Conservation (phyloP, 2,329 filamentous ascomycete species). For the Alternaria hordeiaustralica region DNA sequence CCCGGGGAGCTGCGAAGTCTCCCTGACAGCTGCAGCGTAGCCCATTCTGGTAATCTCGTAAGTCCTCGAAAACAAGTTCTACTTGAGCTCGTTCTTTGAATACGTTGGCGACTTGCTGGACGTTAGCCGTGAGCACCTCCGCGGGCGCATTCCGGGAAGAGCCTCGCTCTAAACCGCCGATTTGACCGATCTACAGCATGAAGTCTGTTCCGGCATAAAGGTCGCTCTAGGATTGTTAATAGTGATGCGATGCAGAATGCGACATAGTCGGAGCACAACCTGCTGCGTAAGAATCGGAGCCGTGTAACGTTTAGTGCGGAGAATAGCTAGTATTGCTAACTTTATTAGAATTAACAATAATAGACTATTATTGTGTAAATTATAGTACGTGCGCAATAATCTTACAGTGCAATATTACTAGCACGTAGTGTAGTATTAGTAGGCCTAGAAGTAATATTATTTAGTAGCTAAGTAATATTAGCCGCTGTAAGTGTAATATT, state of each 20-base stretch:
- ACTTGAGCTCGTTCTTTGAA: not conserved
- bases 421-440: too few species aligned
- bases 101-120: not conserved
- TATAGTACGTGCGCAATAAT: too few species aligned
- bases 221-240: not conserved
- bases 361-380: too few species aligned
- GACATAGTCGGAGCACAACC: not conserved
- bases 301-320: not conserved
- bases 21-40: not conserved
- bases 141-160: not conserved
- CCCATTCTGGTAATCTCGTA: fast-evolving
- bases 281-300: not conserved
- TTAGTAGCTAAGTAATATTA: too few species aligned
- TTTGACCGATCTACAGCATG: not conserved
- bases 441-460: too few species aligned
- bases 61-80: not conserved
- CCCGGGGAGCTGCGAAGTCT: not conserved
- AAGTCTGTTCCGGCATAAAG: not conserved
- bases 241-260: not conserved
- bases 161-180: not conserved
- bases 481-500: too few species aligned
- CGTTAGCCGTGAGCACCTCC: not conserved
- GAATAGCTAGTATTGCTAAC: not conserved
- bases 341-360: too few species aligned
- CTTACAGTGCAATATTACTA: too few species aligned